Evolutionary conservation across 179 eudicot species (phyloP).

Genomic region (Beta macrorhiza): DNA sequence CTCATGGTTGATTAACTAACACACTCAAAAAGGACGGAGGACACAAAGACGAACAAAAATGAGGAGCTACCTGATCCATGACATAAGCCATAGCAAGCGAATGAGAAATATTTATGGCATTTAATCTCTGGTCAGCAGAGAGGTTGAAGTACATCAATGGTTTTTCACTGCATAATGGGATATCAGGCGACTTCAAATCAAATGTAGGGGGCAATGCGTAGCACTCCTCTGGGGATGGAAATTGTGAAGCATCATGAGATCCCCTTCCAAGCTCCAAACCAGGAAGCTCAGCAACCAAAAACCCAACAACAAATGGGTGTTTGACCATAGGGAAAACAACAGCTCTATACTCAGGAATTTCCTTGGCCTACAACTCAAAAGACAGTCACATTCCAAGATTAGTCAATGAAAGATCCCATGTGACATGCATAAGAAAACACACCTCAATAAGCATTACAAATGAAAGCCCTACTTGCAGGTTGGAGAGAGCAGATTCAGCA

Average conservation of each 20-base stretch:
- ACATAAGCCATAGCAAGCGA: constrained; percentile 91
- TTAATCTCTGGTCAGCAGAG: constrained; percentile 71
- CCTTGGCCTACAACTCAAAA: constrained; percentile 62
- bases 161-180: constrained; percentile 37
- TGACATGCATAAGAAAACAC: not conserved
- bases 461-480: constrained; percentile 51
- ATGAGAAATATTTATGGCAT: constrained; percentile 74
- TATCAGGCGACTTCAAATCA: constrained; percentile 45
- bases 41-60: not conserved
- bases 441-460: not conserved
- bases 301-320: constrained; percentile 96
- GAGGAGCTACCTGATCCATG: constrained; percentile 89
- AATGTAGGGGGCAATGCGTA: constrained; percentile 46
- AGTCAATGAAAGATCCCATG: constrained; percentile 21
- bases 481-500: constrained; percentile 85
- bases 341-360: constrained; percentile 72
- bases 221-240: constrained; percentile 44
- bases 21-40: not conserved
- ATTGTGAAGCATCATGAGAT: constrained; percentile 38
- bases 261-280: constrained; percentile 42
- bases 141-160: constrained; percentile 45
- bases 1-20: not conserved
- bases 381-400: constrained; percentile 14
- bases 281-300: constrained; percentile 95
- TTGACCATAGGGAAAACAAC: constrained; percentile 93